A percentile compares a stretch with the other conserved stretches of the same genome.
Evolutionary conservation across 2,329 filamentous ascomycete species (phyloP).

Genomic region (Botrytis medusae): DNA sequence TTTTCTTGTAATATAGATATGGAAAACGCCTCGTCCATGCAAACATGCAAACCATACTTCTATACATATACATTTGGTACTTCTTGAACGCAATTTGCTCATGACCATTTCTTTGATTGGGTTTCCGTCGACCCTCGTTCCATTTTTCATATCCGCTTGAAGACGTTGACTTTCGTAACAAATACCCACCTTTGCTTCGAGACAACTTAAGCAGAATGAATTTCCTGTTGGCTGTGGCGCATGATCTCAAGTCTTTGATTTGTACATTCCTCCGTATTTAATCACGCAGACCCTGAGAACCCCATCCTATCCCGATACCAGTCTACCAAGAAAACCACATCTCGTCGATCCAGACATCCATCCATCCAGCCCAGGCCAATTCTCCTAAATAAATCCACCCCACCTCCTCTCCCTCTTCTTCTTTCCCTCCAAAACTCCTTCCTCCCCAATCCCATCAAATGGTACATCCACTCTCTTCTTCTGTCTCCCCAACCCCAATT

Average conservation of each 20-base stretch:
- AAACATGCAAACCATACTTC: conserved; percentile 23
- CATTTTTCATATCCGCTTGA: conserved; percentile 71
- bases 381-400: conserved; percentile 19
- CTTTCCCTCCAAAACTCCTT: conserved; percentile 9
- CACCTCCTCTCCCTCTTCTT: conserved; percentile 20
- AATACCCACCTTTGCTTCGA: conserved; percentile 76
- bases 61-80: conserved; percentile 17
- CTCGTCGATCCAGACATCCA: conserved; percentile 9
- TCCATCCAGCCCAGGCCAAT: background rate
- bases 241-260: conserved; percentile 82
- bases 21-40: conserved; percentile 19
- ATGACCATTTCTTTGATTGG: conserved; percentile 85
- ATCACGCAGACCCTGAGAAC: conserved; percentile 25
- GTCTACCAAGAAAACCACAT: background rate
- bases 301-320: background rate
- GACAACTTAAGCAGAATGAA: conserved; percentile 77
- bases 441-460: conserved; percentile 18
- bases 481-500: conserved; percentile 40
- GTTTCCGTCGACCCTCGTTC: conserved; percentile 65
- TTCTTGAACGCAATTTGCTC: conserved; percentile 85
- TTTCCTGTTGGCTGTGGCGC: conserved; percentile 85
- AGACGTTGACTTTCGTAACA: conserved; percentile 74
- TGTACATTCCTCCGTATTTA: conserved; percentile 47
- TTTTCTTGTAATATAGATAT: conserved; percentile 15
- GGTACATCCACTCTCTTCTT: conserved; percentile 37